Evolutionary conservation across 441 rosid species (phyloP), one percentile per base, ranked within the genome.

Genomic region (Viola pubescens): DNA sequence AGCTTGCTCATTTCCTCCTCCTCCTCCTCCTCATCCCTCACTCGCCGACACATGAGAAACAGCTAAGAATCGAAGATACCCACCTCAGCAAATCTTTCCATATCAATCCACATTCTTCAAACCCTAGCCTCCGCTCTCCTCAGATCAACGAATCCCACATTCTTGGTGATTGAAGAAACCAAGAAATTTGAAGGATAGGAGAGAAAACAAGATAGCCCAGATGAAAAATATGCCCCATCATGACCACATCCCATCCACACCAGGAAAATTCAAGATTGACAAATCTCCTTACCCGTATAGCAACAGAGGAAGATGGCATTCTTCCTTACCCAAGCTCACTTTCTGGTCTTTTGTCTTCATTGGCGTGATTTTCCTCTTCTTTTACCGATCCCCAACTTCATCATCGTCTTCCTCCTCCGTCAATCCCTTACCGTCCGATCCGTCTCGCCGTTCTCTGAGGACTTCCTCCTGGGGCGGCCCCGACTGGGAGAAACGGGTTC

Each of bases 231-330:
- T 78, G 86, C 83, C 96, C 13, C 96, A 87, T 70, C 88, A 81
- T 71, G 94, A 84, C 60, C 72, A 94, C 65, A 81, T 69, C 60
- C 96, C 97, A 9, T 86, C 98, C 43, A 84, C 96, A 19, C 94
- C 95, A 4, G 98, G 96, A 37, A 94, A 94, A 64, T 86, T 94
- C 94, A 94, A 94, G 94, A 90, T 90, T 82, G 99, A 94, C 10
- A 90, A 86, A 75, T 79, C 96, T 9, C 67, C 88, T 0, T 26
- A 26, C 34, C 34, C 34, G 34, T 86, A 82, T 68, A 78, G 82
- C n/a, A 52, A 56, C 66, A 77, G 95, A 19, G 54, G 80, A 50
- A 73, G 97, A 61, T 81, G 86, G 74, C 91, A 87, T 54, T 75
- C 87, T 8, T 80, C 88, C 7, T 66, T 83, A 3, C 83, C 79